These are phyloP conservation scores for Colletotrichum sp. DNA, from an alignment of 2,329 filamentous ascomycete species.

Conservation along the genomic window DNA sequence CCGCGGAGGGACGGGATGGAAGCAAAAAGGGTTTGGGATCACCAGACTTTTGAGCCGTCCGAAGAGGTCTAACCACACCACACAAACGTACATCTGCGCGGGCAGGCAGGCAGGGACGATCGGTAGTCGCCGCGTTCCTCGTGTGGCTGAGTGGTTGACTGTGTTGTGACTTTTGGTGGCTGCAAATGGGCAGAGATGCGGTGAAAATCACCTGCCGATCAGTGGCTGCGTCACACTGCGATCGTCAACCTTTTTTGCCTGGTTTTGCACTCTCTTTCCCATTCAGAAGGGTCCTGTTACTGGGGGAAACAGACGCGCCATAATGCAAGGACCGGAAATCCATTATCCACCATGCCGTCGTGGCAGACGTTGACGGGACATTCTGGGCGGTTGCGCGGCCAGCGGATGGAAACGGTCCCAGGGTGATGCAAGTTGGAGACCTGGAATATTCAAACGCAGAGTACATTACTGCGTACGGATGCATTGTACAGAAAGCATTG, in stretches of 20 bases:
- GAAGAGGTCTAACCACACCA: background rate
- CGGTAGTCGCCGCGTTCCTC: background rate
- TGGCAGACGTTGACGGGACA: conserved; percentile 1
- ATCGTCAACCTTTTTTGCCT: background rate
- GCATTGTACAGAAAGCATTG: background rate
- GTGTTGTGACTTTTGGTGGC: background rate
- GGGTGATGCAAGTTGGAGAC: conserved; percentile 10
- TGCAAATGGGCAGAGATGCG: background rate
- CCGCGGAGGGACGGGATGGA: background rate
- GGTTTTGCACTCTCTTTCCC: background rate
- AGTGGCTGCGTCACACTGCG: conserved; percentile 1
- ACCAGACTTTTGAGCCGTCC: background rate
- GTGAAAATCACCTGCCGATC: background rate
- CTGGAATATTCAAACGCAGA: background rate
- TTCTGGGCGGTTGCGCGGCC: conserved; percentile 9
- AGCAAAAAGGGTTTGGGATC: background rate
- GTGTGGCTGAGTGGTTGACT: background rate
- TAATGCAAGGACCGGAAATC: background rate
- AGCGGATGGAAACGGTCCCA: background rate
- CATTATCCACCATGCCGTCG: background rate
- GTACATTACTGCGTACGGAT: background rate
- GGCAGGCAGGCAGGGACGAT: background rate
- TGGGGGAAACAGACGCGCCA: background rate
- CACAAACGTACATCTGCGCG: background rate
- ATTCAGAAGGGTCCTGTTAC: background rate